A percentile compares a stretch with the other conserved stretches of the same genome.
Conservation (phyloP, 2,329 filamentous ascomycete species). For the Cercospora sesami region DNA sequence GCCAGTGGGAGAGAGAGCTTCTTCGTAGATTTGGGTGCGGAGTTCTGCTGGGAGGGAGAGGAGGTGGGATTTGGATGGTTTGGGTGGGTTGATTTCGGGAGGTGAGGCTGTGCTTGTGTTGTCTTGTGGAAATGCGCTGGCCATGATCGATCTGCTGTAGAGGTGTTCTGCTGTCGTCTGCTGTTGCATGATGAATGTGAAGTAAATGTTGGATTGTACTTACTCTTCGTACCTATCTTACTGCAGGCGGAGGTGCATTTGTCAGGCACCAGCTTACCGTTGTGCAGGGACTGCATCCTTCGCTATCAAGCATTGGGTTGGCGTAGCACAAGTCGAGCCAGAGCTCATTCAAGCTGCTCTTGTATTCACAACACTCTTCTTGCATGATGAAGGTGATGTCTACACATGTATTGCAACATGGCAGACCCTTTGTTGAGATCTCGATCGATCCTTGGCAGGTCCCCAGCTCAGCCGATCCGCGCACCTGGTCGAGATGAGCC, state of each 20-base stretch:
- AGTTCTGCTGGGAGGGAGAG: conserved; percentile 33
- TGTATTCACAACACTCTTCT: neutral
- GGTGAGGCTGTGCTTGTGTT: neutral
- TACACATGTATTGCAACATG: neutral
- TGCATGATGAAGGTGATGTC: neutral
- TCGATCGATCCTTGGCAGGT: neutral
- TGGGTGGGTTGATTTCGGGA: neutral
- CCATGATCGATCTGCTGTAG: no score
- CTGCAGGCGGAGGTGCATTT: neutral
- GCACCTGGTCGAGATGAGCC: conserved; percentile 1
- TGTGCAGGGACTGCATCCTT: neutral
- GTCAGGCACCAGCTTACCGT: conserved; percentile 9
- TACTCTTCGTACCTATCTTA: neutral
- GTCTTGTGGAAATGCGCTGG: neutral
- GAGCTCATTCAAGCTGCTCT: neutral
- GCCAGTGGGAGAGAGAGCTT: conserved; percentile 27
- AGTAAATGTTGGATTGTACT: neutral
- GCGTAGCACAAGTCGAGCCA: neutral
- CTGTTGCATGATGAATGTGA: neutral
- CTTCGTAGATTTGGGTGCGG: conserved; percentile 29
- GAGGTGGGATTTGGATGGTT: conserved; percentile 19
- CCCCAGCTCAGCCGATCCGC: neutral
- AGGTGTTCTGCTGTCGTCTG: neutral
- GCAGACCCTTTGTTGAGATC: neutral
- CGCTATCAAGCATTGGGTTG: neutral